Percentiles rank a stretch among this genome's conserved stretches.
These are phyloP conservation scores for Hypoxylon fragiforme DNA, from an alignment of 495 filamentous ascomycete species.

Conservation along the genomic window DNA sequence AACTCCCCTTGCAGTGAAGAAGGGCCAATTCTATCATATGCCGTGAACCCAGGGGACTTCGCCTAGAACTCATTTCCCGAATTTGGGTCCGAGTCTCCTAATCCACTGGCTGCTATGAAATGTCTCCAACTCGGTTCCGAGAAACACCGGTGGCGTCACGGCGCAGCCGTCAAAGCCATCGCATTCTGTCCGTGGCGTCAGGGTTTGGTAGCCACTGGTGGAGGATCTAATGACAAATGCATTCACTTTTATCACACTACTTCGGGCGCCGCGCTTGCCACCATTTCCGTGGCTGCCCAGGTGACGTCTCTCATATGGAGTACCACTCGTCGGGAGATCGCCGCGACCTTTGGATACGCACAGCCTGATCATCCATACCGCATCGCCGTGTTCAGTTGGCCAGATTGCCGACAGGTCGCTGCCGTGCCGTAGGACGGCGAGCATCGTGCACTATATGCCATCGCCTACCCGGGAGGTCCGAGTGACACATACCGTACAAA, in stretches of 20 bases:
- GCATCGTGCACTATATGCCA: conserved; percentile 75
- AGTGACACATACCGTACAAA: conserved; percentile 42
- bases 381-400: conserved; percentile 95
- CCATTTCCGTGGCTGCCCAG: conserved; percentile 89
- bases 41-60: conserved; percentile 19
- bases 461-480: conserved; percentile 67
- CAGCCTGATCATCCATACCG: conserved; percentile 89
- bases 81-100: neutral
- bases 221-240: conserved; percentile 88
- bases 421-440: conserved; percentile 87
- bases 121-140: conserved; percentile 54
- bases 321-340: conserved; percentile 80
- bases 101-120: conserved; percentile 22
- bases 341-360: conserved; percentile 93
- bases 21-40: neutral
- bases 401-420: conserved; percentile 84
- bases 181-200: conserved; percentile 96
- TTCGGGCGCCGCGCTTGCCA: conserved; percentile 83
- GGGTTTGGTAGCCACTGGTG: conserved; percentile 85
- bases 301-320: conserved; percentile 94
- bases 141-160: conserved; percentile 74
- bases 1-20: neutral
- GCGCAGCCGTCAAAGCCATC: conserved; percentile 93
- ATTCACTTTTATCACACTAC: conserved; percentile 94
- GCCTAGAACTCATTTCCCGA: neutral